phyloP scores from a whole-genome alignment of 768 basidiomycete species.

The Holtermannia corniformis region DNA sequence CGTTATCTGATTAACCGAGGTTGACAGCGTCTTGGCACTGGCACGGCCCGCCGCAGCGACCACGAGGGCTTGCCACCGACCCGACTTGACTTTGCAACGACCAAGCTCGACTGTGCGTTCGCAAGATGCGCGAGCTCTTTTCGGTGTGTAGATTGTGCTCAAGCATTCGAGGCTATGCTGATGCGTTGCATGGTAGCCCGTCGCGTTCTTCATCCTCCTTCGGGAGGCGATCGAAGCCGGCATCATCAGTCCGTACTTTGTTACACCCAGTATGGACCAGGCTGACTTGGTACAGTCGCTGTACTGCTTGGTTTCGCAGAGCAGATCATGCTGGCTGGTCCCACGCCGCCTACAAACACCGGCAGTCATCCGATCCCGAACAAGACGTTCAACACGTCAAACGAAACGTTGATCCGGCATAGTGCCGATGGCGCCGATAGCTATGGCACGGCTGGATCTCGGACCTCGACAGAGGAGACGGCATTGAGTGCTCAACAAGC shows the following conservation, averaged over 20 bases:
- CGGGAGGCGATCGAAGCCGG: constrained; percentile 80
- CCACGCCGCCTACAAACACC: not conserved
- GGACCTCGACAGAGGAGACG: not conserved
- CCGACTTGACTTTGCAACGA: too few relatives aligned
- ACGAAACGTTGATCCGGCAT: constrained; percentile 28
- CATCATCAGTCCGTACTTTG: constrained; percentile 49
- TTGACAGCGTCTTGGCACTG: too few relatives aligned
- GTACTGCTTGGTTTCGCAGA: constrained; percentile 77
- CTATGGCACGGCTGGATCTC: constrained; percentile 14
- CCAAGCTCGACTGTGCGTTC: too few relatives aligned
- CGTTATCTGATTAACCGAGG: too few relatives aligned
- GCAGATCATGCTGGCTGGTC: constrained; percentile 42
- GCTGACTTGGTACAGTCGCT: constrained; percentile 46
- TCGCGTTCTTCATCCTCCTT: constrained; percentile 47
- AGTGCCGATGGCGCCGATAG: constrained; percentile 47
- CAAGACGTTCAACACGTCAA: not conserved
- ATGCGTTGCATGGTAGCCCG: constrained; percentile 9
- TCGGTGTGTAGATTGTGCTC: too few relatives aligned
- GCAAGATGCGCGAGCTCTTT: too few relatives aligned
- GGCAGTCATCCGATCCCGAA: not conserved
- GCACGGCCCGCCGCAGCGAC: too few relatives aligned
- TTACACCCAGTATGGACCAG: not conserved
- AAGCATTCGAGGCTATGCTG: not conserved
- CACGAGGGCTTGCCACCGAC: too few relatives aligned
- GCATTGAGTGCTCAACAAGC: not conserved